Evolutionary conservation across 2,329 filamentous ascomycete genomes (phyloP), one percentile per base, ranked within the genome.

Genomic region (Ascochyta viciae-villosae): DNA sequence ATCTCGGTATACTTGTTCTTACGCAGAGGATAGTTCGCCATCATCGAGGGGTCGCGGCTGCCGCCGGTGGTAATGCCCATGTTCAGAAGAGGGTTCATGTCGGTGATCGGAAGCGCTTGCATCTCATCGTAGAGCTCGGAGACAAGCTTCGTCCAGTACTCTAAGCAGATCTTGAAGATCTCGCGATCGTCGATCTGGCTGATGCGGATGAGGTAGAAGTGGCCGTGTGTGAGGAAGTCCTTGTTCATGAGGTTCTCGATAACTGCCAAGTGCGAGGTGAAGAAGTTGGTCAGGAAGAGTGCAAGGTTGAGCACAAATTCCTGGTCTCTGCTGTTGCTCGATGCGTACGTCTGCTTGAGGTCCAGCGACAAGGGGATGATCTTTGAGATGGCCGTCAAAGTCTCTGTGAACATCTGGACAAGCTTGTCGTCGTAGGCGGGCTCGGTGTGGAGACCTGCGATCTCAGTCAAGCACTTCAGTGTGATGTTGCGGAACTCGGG

Each of bases 1-100:
- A 99, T 90, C 73, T 97, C 92, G 63, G 89, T 89, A 78, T 98
- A 99, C 79, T 97, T 98, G 84, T 99, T 94, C 82, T 99, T 99
- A 59, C 96, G 89, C 40, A 99, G 85, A 12, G 94, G 92, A 71
- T 96, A 96, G 76, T 92, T 96, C 67, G 88, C 89, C 60, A 98
- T 83, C n/a, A 94, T 81, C 48, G 82, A 86, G 1, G 94, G 92
- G 73, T 96, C 92, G 45, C 92, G 89, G 2, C 92, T 93, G 40
- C 93, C 93, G 50, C 90, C 89, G 58, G 90, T 90, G 16, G 90
- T 85, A 26, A 88, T 83, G 13, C 88, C 87, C 81, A 96, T 90
- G 69, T 87, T 89, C 70, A 96, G 85, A 16, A 99, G 83, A 10
- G 95, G 92, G 74, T 96, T 97, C 68, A 95, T 83, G 68, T 99